These are phyloP conservation scores for Cyberlindnera petersonii DNA, from an alignment of 805 yeast genomes.

Conservation along the genomic window DNA sequence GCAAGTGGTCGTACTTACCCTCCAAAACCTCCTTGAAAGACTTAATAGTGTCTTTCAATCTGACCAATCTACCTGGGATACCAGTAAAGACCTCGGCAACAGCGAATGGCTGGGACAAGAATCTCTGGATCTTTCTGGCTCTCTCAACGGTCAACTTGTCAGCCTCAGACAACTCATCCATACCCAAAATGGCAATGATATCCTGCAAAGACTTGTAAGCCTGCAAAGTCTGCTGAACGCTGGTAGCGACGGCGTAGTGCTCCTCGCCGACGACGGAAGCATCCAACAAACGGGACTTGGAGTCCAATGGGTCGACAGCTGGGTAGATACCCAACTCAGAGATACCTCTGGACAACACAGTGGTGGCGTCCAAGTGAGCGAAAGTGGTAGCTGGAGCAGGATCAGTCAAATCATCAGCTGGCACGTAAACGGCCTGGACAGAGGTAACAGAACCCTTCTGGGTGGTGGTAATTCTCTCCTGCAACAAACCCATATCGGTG, in stretches of 20 bases:
- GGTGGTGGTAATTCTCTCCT: conserved; percentile 99
- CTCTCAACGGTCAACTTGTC: conserved; percentile 99
- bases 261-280: conserved; percentile 97
- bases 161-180: conserved; percentile 99
- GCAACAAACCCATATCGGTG: conserved; percentile 99
- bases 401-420: conserved; percentile 99
- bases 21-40: conserved; percentile 97
- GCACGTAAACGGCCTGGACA: conserved; percentile 99
- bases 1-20: conserved; percentile 98
- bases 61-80: conserved; percentile 96
- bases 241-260: conserved; percentile 93
- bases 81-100: conserved; percentile 99
- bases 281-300: conserved; percentile 97
- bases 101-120: conserved; percentile 99
- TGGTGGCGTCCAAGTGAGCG: conserved; percentile 99
- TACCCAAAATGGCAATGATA: conserved; percentile 99
- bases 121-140: conserved; percentile 99
- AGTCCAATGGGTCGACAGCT: conserved; percentile 99
- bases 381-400: conserved; percentile 99
- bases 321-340: conserved; percentile 99
- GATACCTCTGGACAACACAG: conserved; percentile 99
- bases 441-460: conserved; percentile 99
- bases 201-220: conserved; percentile 99
- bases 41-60: conserved; percentile 89
- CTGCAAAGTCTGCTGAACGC: conserved; percentile 97